Evolutionary conservation across 345 rosid genomes (phyloP).

Genomic region (Salix brachista): DNA sequence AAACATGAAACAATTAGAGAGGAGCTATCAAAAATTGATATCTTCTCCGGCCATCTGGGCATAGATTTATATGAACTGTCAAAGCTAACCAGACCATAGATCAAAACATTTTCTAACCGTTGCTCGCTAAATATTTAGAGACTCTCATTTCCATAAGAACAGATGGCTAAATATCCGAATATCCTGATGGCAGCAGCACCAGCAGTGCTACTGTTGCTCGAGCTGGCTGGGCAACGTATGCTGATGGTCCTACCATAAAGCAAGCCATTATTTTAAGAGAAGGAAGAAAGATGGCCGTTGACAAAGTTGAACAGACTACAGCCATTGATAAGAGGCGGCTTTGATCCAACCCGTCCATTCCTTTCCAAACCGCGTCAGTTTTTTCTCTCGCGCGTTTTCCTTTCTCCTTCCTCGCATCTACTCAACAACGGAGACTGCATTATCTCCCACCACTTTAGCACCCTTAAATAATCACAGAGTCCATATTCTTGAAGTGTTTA

Average conservation of each 20-base stretch:
- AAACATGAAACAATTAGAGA: too few relatives aligned
- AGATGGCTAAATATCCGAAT: too few relatives aligned
- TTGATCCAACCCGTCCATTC: slow-evolving; percentile 12
- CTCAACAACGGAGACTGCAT: slow-evolving; percentile 28
- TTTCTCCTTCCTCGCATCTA: slow-evolving; percentile 49
- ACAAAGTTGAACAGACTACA: background rate
- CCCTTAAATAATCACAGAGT: background rate
- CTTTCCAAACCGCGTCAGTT: background rate
- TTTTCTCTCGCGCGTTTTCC: slow-evolving; percentile 37
- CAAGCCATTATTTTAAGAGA: background rate
- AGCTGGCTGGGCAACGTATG: background rate
- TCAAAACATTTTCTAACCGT: too few relatives aligned
- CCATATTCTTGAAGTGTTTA: background rate
- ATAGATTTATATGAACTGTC: too few relatives aligned
- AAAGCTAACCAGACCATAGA: too few relatives aligned
- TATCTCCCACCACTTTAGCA: too few relatives aligned
- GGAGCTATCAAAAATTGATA: too few relatives aligned
- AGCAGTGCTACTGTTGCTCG: too few relatives aligned
- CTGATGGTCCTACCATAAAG: background rate
- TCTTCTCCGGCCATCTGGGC: too few relatives aligned
- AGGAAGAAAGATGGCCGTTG: background rate
- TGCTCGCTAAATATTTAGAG: too few relatives aligned
- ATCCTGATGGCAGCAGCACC: too few relatives aligned
- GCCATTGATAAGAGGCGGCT: slow-evolving; percentile 28
- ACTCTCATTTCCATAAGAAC: too few relatives aligned